phyloP scores from a whole-genome alignment of 2,329 filamentous ascomycete genomes.

The Penicillium sp. region DNA sequence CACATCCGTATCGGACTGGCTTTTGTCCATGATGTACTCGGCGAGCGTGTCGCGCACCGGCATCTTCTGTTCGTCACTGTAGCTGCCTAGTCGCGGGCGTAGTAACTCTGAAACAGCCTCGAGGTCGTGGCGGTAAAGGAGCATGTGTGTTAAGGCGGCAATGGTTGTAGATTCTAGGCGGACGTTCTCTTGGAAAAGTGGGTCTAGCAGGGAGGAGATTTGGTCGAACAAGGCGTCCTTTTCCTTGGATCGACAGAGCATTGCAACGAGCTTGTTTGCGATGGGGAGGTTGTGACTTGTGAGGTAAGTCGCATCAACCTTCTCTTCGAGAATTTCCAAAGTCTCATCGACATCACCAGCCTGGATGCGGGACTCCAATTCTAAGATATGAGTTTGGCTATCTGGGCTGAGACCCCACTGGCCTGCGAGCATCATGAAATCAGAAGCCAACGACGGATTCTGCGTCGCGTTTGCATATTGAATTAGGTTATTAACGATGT shows the following conservation, averaged over 20 bases:
- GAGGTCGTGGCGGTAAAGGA: constrained; percentile 72
- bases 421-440: constrained; percentile 66
- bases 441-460: constrained; percentile 69
- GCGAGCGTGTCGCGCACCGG: constrained; percentile 65
- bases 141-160: constrained; percentile 67
- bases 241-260: constrained; percentile 57
- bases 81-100: constrained; percentile 57
- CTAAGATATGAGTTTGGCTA: constrained; percentile 67
- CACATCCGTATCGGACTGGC: constrained; percentile 59
- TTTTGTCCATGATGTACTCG: constrained; percentile 63
- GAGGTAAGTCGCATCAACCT: constrained; percentile 52
- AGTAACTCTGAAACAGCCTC: constrained; percentile 80
- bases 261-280: constrained; percentile 70
- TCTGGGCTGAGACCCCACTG: constrained; percentile 66
- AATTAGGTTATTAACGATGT: constrained; percentile 75
- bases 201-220: constrained; percentile 70
- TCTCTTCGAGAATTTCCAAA: constrained; percentile 54
- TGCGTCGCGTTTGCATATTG: constrained; percentile 67
- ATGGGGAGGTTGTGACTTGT: constrained; percentile 60
- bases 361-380: constrained; percentile 73
- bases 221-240: constrained; percentile 64
- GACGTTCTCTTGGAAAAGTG: constrained; percentile 67
- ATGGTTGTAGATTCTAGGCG: constrained; percentile 73
- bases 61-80: constrained; percentile 58
- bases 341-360: constrained; percentile 67